Percentiles rank a stretch among this genome's conserved stretches.
phyloP scores from a whole-genome alignment of 129 eudicot species.

The Apium graveolens region DNA sequence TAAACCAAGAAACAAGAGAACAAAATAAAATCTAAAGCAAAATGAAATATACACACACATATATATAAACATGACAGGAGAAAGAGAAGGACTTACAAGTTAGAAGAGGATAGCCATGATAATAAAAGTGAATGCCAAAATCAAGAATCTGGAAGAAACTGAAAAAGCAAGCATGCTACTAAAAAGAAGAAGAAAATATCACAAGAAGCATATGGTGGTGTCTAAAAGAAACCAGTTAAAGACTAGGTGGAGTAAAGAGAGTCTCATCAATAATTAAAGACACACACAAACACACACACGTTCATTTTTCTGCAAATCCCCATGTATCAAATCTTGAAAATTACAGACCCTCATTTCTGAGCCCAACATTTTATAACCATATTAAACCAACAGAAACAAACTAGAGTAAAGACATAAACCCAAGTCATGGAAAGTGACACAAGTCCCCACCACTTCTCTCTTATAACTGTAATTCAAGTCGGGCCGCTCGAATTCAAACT shows the following conservation, averaged over 20 bases:
- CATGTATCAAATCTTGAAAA: conserved; percentile 10
- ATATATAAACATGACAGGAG: background rate
- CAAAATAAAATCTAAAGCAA: background rate
- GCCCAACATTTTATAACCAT: background rate
- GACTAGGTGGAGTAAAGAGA: background rate
- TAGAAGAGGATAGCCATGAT: background rate
- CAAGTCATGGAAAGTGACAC: conserved; percentile 2
- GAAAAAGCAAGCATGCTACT: background rate
- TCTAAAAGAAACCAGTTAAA: background rate
- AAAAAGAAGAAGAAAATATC: background rate
- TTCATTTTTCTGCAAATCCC: conserved; percentile 3
- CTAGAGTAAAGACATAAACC: conserved; percentile 1
- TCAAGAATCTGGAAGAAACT: background rate
- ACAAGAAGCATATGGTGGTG: conserved; percentile 5
- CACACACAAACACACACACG: background rate
- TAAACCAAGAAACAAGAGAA: background rate
- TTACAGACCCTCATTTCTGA: background rate
- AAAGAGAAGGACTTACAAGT: conserved; percentile 8
- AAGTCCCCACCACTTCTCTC: background rate
- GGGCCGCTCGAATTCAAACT: too few species aligned
- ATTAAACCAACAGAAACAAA: background rate
- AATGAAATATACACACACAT: background rate
- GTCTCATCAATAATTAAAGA: conserved; percentile 8
- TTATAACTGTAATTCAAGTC: too few species aligned
- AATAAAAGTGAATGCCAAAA: background rate